Conservation (phyloP, 1,139 yeast species). For the Candida anutae region DNA sequence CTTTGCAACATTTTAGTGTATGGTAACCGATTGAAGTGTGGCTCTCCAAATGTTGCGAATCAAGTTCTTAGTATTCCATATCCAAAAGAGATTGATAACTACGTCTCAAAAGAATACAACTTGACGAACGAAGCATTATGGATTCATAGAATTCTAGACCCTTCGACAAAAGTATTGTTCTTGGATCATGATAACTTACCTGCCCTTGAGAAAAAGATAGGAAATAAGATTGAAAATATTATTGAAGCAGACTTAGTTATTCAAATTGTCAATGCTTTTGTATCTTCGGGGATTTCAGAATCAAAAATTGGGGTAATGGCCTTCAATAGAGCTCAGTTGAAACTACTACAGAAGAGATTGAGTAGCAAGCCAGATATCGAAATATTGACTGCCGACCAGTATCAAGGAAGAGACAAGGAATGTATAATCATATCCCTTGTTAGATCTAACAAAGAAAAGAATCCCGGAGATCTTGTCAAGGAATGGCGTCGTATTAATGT, state of each 20-base stretch:
- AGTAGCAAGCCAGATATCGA: slow-evolving; percentile 45
- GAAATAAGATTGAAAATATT: slow-evolving; percentile 65
- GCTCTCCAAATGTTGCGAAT: slow-evolving; percentile 53
- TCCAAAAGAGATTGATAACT: slow-evolving; percentile 9
- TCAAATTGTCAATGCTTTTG: slow-evolving; percentile 55
- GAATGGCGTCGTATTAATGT: slow-evolving; percentile 95
- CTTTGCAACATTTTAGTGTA: slow-evolving; percentile 77
- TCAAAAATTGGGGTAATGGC: slow-evolving; percentile 78
- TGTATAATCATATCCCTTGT: slow-evolving; percentile 84
- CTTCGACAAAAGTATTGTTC: slow-evolving; percentile 55
- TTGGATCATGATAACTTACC: slow-evolving; percentile 67
- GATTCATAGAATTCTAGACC: slow-evolving; percentile 25
- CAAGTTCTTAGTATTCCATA: slow-evolving; percentile 45
- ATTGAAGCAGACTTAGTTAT: slow-evolving; percentile 62
- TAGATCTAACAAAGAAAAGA: slow-evolving; percentile 61
- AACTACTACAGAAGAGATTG: slow-evolving; percentile 42
- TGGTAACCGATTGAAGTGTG: slow-evolving; percentile 69
- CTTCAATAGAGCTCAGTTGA: slow-evolving; percentile 74
- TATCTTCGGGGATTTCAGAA: slow-evolving; percentile 52
- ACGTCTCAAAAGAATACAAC: slow-evolving; percentile 7
- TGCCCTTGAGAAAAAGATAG: slow-evolving; percentile 47
- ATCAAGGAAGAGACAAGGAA: slow-evolving; percentile 93
- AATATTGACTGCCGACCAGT: slow-evolving; percentile 87
- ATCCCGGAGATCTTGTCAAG: slow-evolving; percentile 68
- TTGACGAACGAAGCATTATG: slow-evolving; percentile 13